A percentile compares a stretch with the other conserved stretches of the same genome.
Conservation (phyloP, 2,329 filamentous ascomycete species). For the Nemania abortiva region DNA sequence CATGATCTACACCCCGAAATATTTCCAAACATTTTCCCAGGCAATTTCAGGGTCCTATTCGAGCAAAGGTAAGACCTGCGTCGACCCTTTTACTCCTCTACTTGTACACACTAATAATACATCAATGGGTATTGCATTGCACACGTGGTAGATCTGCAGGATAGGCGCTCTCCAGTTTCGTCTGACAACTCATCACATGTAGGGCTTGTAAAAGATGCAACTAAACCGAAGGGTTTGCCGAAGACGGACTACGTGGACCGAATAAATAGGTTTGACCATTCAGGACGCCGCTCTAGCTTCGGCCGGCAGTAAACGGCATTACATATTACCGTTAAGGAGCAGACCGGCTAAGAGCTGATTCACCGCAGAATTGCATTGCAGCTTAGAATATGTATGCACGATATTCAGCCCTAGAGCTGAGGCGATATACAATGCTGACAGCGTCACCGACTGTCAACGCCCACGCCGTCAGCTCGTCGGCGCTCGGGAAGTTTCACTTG, state of each 20-base stretch:
- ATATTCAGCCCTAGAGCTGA: conserved; percentile 8
- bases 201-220: not conserved
- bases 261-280: conserved; percentile 3
- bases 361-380: not conserved
- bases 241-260: not conserved
- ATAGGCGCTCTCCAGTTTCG: conserved; percentile 7
- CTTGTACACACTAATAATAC: not conserved
- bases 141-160: conserved; percentile 21
- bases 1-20: conserved; percentile 19
- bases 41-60: conserved; percentile 22
- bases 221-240: not conserved
- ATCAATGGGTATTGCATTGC: conserved; percentile 4
- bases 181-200: conserved; percentile 18
- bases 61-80: conserved; percentile 8
- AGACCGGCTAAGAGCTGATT: not conserved
- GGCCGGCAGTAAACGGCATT: not conserved
- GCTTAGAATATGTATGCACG: not conserved
- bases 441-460: conserved; percentile 2
- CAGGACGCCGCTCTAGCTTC: not conserved
- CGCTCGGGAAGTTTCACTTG: not conserved
- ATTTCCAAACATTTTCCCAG: conserved; percentile 11
- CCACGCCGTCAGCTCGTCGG: not conserved
- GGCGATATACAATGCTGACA: conserved; percentile 22
- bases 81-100: not conserved
- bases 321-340: not conserved